Base-by-base conservation (phyloP, 257 asterid genomes). In the Plantago elongata region DNA sequence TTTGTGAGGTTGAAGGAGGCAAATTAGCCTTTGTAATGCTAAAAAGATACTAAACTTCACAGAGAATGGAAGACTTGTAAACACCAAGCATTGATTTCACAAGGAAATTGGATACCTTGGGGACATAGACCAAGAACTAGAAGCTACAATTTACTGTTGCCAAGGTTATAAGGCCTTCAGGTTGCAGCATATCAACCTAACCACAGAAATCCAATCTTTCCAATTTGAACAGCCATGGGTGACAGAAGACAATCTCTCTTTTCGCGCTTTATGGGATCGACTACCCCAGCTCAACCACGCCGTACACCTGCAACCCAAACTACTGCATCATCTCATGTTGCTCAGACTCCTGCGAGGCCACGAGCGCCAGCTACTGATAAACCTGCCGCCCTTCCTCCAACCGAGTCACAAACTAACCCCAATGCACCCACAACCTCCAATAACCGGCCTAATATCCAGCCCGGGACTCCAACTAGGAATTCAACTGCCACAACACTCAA, bases 211-310 rank as follows among this genome's bases (percentile, higher is more conserved):
- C 13, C 27, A 30, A 40, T 16, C 46, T 4, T 46, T 55, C 57
- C 17, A 45, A 54, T 18, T 54, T 54, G 7, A 63, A 38, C 61
- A 54, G 54, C 48, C 27, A 89, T 89, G 95, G 79, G 81, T 9
- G 89, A 81, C 42, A 82, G 82, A 72, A 75, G 79, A 60, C 64
- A 84, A 8, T 38, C 76, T 18, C 57, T 75, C 60, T 78, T 79
- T 13, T 74, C 71, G 11, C 93, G 90, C 13, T 74, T 85, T 44
- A 76, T 86, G 80, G 56, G 48, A 27, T 42, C 81, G 22, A 57
- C 71, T 11, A 45, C 62, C 40, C 46, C 79, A 0, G 27, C 75
- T 55, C 22, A 75, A 42, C 79, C 76, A 42, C 79, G 80, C 44
- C 82, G 81, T 47, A 7, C 74, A 65, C n/a, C 72, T 14, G 18